Evolutionary conservation across 1,139 yeast species (phyloP), one percentile per base, ranked within the genome.

Genomic region (Pneumocystis jirovecii): DNA sequence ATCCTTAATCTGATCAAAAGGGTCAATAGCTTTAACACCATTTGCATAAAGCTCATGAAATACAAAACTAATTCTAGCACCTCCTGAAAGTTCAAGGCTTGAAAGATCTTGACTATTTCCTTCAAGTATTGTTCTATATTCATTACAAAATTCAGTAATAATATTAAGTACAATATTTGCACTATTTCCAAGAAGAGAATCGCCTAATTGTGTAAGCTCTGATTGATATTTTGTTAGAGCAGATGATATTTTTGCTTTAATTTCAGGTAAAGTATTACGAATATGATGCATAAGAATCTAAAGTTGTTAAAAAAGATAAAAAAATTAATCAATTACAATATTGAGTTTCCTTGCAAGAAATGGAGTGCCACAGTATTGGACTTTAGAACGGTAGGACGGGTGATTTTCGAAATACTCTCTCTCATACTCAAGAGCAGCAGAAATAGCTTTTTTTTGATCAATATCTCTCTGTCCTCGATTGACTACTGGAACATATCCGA

Each of bases 401-500:
- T 97, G 95, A 70, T 87, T 85, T 78, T 91, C 93, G 74, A 93
- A 93, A 73, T 83, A 93, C 45, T 79, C 76, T 69, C 82, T 82
- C 77, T 93, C 98, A 74, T 87, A 93, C 63, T 81, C 81, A 72
- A 93, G 81, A 4, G 98, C 98, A 60, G 86, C 87, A 75, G 93
- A 83, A 73, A 93, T 93, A 19, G 96, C 87, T 76, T 91, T 93
- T 72, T 85, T 86, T 67, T 77, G 76, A 75, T 90, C 96, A 72
- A 93, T 95, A 78, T 93, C 98, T 75, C 87, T 89, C 79, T 93
- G 98, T 73, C 98, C 97, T 77, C 98, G 85, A 77, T 93, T 93
- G 72, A 93, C 91, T 65, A 93, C 98, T 5, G 98, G 98, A 64
- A 93, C 96, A 74, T 93, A 93, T 66, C 98, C 98, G 69, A 89